These are phyloP conservation scores for Diutina pseudorugosa DNA, from an alignment of 1,139 yeast genomes.

Conservation along the genomic window DNA sequence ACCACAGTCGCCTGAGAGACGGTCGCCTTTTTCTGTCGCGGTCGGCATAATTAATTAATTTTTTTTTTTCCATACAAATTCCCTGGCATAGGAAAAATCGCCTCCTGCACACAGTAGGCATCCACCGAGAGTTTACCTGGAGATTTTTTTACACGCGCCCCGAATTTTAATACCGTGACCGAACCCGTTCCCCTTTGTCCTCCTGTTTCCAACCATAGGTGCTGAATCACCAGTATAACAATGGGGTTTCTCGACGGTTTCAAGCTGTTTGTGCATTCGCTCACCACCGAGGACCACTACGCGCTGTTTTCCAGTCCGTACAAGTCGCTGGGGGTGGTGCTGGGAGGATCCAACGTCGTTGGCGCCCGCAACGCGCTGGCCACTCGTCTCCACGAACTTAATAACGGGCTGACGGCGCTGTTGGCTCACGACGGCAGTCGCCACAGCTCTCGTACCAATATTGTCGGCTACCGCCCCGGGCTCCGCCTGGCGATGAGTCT, in stretches of 20 bases:
- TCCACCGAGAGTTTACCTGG: not conserved
- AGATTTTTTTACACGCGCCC: not conserved
- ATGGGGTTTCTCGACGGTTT: constrained; percentile 35
- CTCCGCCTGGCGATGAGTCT: constrained; percentile 12
- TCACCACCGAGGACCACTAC: constrained; percentile 54
- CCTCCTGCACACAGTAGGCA: not conserved
- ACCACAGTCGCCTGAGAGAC: too few relatives aligned
- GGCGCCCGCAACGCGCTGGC: constrained; percentile 14
- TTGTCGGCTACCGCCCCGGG: constrained; percentile 10
- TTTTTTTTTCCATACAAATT: not conserved
- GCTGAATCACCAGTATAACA: not conserved
- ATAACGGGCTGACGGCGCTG: constrained; percentile 19
- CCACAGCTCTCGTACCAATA: constrained; percentile 8
- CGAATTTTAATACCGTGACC: not conserved
- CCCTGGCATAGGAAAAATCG: not conserved
- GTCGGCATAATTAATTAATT: not conserved
- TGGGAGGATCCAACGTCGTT: constrained; percentile 12
- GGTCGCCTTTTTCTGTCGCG: not conserved
- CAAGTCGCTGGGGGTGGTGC: constrained; percentile 10
- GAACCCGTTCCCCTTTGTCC: not conserved
- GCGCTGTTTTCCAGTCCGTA: constrained; percentile 45
- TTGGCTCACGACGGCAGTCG: constrained; percentile 7
- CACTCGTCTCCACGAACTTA: constrained; percentile 30
- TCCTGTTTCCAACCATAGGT: not conserved
- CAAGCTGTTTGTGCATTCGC: constrained; percentile 44